Conservation (phyloP, 257 asterid species). For the Solanum gracilifrons region DNA sequence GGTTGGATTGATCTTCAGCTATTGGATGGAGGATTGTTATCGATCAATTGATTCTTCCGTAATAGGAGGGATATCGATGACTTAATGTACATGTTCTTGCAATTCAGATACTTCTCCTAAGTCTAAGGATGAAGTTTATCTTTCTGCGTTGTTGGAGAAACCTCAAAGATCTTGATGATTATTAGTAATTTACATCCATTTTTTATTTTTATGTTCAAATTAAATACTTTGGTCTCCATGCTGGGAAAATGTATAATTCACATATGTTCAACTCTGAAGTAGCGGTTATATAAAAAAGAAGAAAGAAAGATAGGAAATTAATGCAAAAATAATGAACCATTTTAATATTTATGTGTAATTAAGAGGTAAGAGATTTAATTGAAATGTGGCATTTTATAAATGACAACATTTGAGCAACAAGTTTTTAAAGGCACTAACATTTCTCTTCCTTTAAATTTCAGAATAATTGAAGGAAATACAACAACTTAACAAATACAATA, state of each 20-base stretch:
- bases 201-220: background rate
- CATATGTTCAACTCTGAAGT: background rate
- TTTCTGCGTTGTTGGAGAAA: slow-evolving; percentile 80
- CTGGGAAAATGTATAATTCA: background rate
- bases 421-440: no score
- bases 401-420: no score
- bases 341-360: no score
- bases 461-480: no score
- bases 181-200: background rate
- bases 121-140: slow-evolving; percentile 64
- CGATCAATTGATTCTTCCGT: slow-evolving; percentile 82
- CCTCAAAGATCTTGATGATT: slow-evolving; percentile 54
- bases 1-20: slow-evolving; percentile 76
- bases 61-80: slow-evolving; percentile 66
- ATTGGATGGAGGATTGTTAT: slow-evolving; percentile 68
- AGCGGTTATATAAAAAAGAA: no score
- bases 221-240: background rate
- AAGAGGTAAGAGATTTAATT: no score
- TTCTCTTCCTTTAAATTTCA: no score
- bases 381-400: no score
- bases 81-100: slow-evolving; percentile 78
- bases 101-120: slow-evolving; percentile 74
- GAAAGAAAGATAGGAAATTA: no score
- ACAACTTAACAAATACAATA: no score
- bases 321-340: no score